These are phyloP conservation scores for Trebouxiophyceae sp. DNA, from an alignment of 163 green algal genomes.

Conservation along the genomic window DNA sequence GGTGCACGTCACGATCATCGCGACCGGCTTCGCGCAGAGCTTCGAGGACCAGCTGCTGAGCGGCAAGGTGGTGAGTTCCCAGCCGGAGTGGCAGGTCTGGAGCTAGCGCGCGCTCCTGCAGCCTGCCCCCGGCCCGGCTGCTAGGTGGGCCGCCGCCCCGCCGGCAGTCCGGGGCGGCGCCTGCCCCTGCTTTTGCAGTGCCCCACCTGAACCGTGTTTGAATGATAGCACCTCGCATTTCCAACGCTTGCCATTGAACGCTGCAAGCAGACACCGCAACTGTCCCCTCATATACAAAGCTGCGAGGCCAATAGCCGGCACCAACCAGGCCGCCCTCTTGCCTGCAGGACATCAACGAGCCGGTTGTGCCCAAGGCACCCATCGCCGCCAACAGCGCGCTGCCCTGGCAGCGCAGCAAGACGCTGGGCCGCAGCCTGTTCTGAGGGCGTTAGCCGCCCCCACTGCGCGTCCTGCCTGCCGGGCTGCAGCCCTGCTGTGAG, in stretches of 20 bases:
- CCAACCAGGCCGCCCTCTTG: too few species aligned
- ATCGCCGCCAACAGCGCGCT: not conserved
- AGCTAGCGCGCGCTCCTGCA: not conserved
- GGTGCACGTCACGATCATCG: conserved; percentile 93
- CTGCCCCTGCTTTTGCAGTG: not conserved
- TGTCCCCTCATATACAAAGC: too few species aligned
- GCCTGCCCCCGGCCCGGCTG: not conserved
- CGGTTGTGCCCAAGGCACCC: not conserved
- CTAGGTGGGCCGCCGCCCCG: not conserved
- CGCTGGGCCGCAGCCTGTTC: not conserved
- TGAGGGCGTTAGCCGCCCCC: too few species aligned
- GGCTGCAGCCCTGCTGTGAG: too few species aligned
- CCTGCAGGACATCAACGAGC: not conserved
- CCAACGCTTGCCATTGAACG: too few species aligned
- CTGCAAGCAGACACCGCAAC: too few species aligned
- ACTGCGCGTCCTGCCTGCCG: too few species aligned
- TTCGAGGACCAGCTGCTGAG: conserved; percentile 66
- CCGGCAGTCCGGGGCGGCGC: not conserved
- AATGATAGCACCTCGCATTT: too few species aligned
- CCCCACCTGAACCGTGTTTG: too few species aligned
- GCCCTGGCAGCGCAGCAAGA: not conserved
- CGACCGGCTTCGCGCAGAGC: conserved; percentile 61
- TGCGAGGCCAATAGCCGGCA: too few species aligned
- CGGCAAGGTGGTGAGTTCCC: conserved; percentile 22
- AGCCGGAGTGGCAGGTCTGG: not conserved